Evolutionary conservation across 2,329 filamentous ascomycete genomes (phyloP).

Genomic region (Stachybotrys chlorohalonatus): DNA sequence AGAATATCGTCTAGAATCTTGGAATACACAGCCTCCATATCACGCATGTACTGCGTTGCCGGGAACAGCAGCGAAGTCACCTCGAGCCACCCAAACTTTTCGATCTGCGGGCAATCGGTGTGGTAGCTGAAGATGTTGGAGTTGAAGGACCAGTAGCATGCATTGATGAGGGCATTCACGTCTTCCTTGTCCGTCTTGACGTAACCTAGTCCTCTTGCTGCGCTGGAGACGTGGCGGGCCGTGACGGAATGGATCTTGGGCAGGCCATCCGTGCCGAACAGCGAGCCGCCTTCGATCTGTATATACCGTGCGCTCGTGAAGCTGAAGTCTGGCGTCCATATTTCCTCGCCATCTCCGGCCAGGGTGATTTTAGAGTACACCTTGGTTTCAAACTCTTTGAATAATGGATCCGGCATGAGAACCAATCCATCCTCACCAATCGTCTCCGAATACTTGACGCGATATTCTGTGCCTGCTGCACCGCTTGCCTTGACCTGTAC

Average conservation of each 20-base stretch:
- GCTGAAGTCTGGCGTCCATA: slow-evolving; percentile 30
- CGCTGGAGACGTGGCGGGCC: slow-evolving; percentile 28
- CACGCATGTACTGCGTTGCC: slow-evolving; percentile 34
- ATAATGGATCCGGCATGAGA: slow-evolving; percentile 30
- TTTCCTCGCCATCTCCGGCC: slow-evolving; percentile 17
- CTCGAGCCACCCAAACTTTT: slow-evolving; percentile 40
- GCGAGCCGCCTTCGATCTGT: slow-evolving; percentile 27
- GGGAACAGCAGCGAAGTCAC: slow-evolving; percentile 35
- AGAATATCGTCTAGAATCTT: slow-evolving; percentile 38
- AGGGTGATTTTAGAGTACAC: slow-evolving; percentile 29
- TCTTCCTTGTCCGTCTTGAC: slow-evolving; percentile 30
- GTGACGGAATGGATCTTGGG: slow-evolving; percentile 23
- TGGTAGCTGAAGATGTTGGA: slow-evolving; percentile 36
- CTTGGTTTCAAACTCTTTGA: slow-evolving; percentile 19
- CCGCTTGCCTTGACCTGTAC: slow-evolving; percentile 11
- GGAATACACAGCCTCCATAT: slow-evolving; percentile 35
- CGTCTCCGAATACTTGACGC: slow-evolving; percentile 14
- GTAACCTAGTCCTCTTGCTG: slow-evolving; percentile 22
- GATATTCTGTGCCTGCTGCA: slow-evolving; percentile 7
- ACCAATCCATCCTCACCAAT: slow-evolving; percentile 16
- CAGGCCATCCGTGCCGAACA: slow-evolving; percentile 13
- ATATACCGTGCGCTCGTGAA: slow-evolving; percentile 32
- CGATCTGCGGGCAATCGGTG: slow-evolving; percentile 36
- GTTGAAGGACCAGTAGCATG: slow-evolving; percentile 34
- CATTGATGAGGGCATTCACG: slow-evolving; percentile 30